Evolutionary conservation across 768 basidiomycete genomes (phyloP).

Genomic region (Russula dissimulans): DNA sequence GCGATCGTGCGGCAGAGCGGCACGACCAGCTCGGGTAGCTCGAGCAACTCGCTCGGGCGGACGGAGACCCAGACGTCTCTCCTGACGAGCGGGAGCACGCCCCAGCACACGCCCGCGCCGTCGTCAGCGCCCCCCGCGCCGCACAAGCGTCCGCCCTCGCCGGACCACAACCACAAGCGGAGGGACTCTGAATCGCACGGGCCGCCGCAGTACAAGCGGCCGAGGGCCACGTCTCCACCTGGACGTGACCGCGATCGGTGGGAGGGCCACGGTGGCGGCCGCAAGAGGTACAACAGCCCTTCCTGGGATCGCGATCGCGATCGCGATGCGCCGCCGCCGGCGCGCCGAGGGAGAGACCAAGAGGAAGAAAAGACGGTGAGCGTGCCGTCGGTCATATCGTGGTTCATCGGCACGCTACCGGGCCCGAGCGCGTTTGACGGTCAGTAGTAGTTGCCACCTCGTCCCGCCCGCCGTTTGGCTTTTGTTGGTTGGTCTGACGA

Average conservation of each 20-base stretch:
- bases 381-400: conserved; percentile 49
- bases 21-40: conserved; percentile 14
- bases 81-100: conserved; percentile 22
- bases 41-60: conserved; percentile 16
- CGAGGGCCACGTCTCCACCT: conserved; percentile 39
- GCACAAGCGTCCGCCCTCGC: conserved; percentile 27
- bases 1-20: conserved; percentile 35
- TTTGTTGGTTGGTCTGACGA: too few species aligned
- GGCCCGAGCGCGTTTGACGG: conserved; percentile 72
- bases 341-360: conserved; percentile 29
- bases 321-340: conserved; percentile 30
- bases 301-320: conserved; percentile 40
- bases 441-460: conserved; percentile 30
- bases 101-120: conserved; percentile 31
- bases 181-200: conserved; percentile 35
- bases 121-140: conserved; percentile 24
- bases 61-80: conserved; percentile 18
- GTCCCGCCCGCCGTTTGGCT: background rate
- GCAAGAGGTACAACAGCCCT: conserved; percentile 36
- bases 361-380: conserved; percentile 41
- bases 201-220: conserved; percentile 35
- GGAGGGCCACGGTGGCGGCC: conserved; percentile 27
- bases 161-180: conserved; percentile 33
- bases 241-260: conserved; percentile 43
- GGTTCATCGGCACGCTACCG: conserved; percentile 80